These are phyloP conservation scores for Alternaria viburni DNA, from an alignment of 2,329 filamentous ascomycete species.

Conservation along the genomic window DNA sequence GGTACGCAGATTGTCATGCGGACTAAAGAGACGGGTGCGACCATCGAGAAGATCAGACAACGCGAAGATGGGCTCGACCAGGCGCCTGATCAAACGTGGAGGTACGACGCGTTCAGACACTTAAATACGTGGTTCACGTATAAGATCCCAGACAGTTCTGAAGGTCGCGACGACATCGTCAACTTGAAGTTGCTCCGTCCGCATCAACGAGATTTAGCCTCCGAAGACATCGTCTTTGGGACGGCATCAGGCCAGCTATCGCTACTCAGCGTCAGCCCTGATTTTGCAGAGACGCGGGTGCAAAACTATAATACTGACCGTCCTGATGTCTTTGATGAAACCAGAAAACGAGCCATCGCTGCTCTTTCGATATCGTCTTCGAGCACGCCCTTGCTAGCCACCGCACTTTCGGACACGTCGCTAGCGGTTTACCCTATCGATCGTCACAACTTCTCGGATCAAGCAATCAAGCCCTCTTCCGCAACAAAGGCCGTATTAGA, in stretches of 20 bases:
- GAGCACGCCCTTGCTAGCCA: conserved; percentile 55
- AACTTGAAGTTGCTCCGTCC: conserved; percentile 60
- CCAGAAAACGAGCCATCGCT: neutral
- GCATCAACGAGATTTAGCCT: conserved; percentile 44
- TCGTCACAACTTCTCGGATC: conserved; percentile 30
- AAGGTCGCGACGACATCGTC: conserved; percentile 66
- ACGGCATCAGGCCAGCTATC: conserved; percentile 62
- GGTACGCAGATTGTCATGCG: conserved; percentile 63
- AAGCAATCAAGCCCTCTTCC: conserved; percentile 26
- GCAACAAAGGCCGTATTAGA: conserved; percentile 21
- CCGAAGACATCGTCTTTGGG: conserved; percentile 60
- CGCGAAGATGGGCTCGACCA: conserved; percentile 9
- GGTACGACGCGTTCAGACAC: conserved; percentile 43
- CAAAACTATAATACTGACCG: conserved; percentile 52
- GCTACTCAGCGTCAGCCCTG: conserved; percentile 28
- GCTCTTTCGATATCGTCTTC: conserved; percentile 55
- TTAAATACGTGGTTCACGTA: conserved; percentile 59
- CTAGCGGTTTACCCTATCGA: conserved; percentile 56
- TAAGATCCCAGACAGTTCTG: conserved; percentile 56
- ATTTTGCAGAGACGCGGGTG: conserved; percentile 12
- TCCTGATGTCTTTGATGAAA: conserved; percentile 51
- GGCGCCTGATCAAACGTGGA: conserved; percentile 24
- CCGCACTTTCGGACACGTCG: conserved; percentile 55
- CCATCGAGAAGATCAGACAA: conserved; percentile 28
- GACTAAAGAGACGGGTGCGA: conserved; percentile 52